Percentiles rank a stretch among this genome's conserved stretches.
Conservation (phyloP, 129 eudicot genomes). For the Glebionis coronaria region DNA sequence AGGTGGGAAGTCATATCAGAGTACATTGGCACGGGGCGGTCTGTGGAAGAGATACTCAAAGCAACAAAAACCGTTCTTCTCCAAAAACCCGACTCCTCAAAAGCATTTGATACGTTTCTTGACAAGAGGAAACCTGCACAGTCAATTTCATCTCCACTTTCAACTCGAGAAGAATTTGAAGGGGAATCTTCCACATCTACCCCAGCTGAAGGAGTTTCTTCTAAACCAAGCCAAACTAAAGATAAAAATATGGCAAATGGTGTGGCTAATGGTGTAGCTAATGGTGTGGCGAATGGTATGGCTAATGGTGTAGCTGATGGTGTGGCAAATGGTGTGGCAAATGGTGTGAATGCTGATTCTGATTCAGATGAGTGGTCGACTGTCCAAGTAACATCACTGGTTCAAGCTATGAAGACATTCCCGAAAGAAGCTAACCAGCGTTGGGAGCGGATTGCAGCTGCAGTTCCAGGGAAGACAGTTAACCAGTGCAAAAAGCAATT, state of each 20-base stretch:
- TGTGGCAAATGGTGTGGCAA: conserved; percentile 28
- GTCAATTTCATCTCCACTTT: conserved; percentile 70
- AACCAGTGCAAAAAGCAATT: conserved; percentile 87
- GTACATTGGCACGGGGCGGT: conserved; percentile 72
- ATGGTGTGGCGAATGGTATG: background rate
- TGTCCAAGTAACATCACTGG: conserved; percentile 74
- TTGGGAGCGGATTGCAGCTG: conserved; percentile 93
- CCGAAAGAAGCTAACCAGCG: conserved; percentile 84
- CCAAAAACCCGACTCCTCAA: conserved; percentile 88
- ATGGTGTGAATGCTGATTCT: conserved; percentile 37
- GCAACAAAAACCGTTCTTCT: conserved; percentile 92
- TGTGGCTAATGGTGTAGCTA: background rate
- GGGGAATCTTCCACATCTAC: conserved; percentile 33
- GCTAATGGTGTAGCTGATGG: conserved; percentile 10
- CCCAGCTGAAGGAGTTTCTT: conserved; percentile 10
- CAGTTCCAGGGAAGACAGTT: conserved; percentile 92
- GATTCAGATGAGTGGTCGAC: conserved; percentile 77
- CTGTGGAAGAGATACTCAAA: conserved; percentile 90
- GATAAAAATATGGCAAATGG: conserved; percentile 13
- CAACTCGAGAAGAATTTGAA: conserved; percentile 64
- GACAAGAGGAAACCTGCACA: conserved; percentile 80
- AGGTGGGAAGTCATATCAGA: conserved; percentile 99
- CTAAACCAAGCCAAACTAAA: conserved; percentile 23
- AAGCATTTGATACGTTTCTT: conserved; percentile 92
- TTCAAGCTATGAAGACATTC: conserved; percentile 86